Evolutionary conservation across 371 early-diverging fungal species (phyloP).

Genomic region (Rhizopus stolonifer): DNA sequence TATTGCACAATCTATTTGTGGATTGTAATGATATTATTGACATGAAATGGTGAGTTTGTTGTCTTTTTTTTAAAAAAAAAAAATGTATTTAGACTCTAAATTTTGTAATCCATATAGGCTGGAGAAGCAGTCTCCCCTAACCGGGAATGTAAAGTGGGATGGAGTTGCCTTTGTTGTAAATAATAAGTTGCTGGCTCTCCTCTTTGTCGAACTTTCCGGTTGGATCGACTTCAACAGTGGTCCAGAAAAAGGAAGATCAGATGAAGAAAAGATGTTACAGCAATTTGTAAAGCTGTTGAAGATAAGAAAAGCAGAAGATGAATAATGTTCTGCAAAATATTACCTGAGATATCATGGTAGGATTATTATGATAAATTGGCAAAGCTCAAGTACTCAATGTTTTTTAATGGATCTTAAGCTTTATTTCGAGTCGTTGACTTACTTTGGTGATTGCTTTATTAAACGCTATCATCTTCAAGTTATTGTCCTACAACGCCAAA

Average conservation of each 20-base stretch:
- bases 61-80: no score
- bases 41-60: constrained; percentile 12
- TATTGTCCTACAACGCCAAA: no score
- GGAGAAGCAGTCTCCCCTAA: constrained; percentile 8
- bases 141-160: constrained; percentile 15
- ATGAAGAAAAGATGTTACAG: constrained; percentile 13
- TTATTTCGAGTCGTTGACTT: no score
- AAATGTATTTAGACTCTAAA: constrained; percentile 4
- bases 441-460: no score
- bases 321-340: constrained; percentile 2
- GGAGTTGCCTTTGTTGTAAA: constrained; percentile 15
- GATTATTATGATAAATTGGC: constrained; percentile 6
- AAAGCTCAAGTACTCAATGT: no score
- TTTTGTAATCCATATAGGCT: constrained; percentile 10
- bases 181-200: constrained; percentile 6
- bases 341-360: constrained; percentile 6
- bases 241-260: constrained; percentile 8
- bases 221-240: constrained; percentile 6
- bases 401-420: no score
- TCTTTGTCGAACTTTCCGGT: constrained; percentile 16
- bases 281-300: constrained; percentile 14
- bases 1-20: constrained; percentile 11
- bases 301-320: constrained; percentile 7
- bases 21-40: no score
- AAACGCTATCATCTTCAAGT: no score